Conservation (phyloP, 306 rosid genomes). For the Lagenaria siceraria region DNA sequence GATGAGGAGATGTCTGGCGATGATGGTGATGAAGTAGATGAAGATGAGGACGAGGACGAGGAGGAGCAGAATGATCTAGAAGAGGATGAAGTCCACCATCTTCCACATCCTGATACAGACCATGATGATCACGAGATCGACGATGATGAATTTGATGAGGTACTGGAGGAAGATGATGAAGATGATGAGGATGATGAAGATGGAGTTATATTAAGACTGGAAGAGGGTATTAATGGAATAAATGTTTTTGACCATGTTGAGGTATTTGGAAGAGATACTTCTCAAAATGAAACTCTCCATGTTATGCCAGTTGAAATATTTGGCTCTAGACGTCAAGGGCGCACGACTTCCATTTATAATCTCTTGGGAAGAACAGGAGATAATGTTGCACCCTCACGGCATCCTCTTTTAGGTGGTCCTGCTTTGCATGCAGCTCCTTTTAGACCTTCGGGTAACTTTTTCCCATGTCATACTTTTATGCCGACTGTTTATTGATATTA, state of each 20-base stretch:
- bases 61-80: slow-evolving; percentile 90
- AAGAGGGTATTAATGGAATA: slow-evolving; percentile 96
- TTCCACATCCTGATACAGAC: slow-evolving; percentile 86
- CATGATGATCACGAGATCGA: slow-evolving; percentile 94
- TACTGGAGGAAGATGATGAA: slow-evolving; percentile 91
- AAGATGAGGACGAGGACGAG: slow-evolving; percentile 70
- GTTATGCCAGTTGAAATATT: slow-evolving; percentile 96
- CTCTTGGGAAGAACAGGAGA: slow-evolving; percentile 88
- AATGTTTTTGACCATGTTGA: slow-evolving; percentile 93
- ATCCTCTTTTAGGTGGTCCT: slow-evolving; percentile 89
- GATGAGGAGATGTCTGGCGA: slow-evolving; percentile 98
- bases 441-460: slow-evolving; percentile 48
- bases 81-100: slow-evolving; percentile 77
- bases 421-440: slow-evolving; percentile 31
- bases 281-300: slow-evolving; percentile 76
- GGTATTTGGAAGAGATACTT: slow-evolving; percentile 85
- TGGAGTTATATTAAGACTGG: slow-evolving; percentile 82
- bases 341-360: slow-evolving; percentile 90
- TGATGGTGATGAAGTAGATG: slow-evolving; percentile 86
- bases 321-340: slow-evolving; percentile 92
- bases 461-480: background rate
- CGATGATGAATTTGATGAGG: slow-evolving; percentile 87
- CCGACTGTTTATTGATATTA: background rate
- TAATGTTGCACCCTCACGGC: slow-evolving; percentile 59
- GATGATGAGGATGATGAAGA: slow-evolving; percentile 93